Evolutionary conservation across 768 basidiomycete genomes (phyloP).

Genomic region (Boletus vermiculosoides): DNA sequence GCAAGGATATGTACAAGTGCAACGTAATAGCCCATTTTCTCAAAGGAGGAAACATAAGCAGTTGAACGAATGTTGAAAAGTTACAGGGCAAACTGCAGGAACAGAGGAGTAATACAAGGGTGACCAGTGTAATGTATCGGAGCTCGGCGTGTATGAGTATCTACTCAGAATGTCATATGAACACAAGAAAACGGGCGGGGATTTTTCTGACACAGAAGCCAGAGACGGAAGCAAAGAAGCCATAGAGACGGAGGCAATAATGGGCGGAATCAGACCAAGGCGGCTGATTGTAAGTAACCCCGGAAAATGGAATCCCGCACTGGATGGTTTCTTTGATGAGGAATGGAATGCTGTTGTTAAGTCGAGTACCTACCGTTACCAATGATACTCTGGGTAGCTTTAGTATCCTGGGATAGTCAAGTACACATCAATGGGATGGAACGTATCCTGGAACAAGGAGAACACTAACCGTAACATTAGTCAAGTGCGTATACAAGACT

Average conservation of each 20-base stretch:
- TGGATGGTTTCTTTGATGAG: constrained; percentile 27
- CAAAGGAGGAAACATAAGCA: constrained; percentile 8
- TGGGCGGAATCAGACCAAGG: constrained; percentile 50
- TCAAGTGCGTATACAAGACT: constrained; percentile 80
- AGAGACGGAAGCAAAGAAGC: too few relatives aligned
- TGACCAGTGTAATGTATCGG: constrained; percentile 7
- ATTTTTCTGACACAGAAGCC: background rate
- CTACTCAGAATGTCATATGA: background rate
- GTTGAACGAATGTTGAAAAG: background rate
- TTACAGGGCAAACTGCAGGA: background rate
- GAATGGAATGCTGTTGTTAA: background rate
- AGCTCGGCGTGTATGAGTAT: background rate
- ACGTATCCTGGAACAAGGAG: background rate
- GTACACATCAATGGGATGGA: constrained; percentile 1
- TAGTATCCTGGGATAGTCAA: constrained; percentile 58
- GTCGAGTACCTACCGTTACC: constrained; percentile 58
- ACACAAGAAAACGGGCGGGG: constrained; percentile 6
- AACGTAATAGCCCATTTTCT: background rate
- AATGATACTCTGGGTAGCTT: constrained; percentile 80
- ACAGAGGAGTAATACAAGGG: constrained; percentile 1
- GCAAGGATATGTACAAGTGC: constrained; percentile 7
- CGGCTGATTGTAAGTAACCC: constrained; percentile 70
- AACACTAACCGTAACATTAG: constrained; percentile 67
- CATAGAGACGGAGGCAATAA: background rate
- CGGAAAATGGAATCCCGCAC: constrained; percentile 76